Conservation (phyloP, 306 rosid genomes). For the Castanea crenata region DNA sequence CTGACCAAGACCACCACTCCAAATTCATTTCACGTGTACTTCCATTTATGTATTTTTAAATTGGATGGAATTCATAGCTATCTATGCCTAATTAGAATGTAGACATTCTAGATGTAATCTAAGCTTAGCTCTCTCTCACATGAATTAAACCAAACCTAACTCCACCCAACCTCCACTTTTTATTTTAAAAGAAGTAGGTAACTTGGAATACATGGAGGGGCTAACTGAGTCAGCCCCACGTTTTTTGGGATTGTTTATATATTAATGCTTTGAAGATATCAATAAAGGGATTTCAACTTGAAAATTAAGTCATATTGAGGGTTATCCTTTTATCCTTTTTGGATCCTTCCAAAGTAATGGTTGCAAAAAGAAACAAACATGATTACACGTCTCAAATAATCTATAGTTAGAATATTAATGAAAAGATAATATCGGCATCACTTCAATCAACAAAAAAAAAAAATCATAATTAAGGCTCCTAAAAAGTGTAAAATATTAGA, state of each 20-base stretch:
- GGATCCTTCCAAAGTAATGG: slow-evolving; percentile 75
- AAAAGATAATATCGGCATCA: slow-evolving; percentile 61
- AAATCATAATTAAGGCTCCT: slow-evolving; percentile 49
- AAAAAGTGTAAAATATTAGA: slow-evolving; percentile 37
- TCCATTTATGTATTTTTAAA: slow-evolving; percentile 23
- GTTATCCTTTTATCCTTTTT: slow-evolving; percentile 41
- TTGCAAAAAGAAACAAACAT: slow-evolving; percentile 61
- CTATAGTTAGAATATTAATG: slow-evolving; percentile 20
- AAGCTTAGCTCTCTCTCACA: slow-evolving; percentile 36
- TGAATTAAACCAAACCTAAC: too few species aligned
- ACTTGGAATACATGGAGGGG: slow-evolving; percentile 53
- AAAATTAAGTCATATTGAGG: slow-evolving; percentile 45
- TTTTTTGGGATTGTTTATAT: slow-evolving; percentile 38
- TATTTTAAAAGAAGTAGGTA: slow-evolving; percentile 51
- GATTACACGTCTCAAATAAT: slow-evolving; percentile 49
- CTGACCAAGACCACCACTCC: slow-evolving; percentile 31
- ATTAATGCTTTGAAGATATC: slow-evolving; percentile 45
- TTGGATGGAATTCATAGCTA: slow-evolving; percentile 14
- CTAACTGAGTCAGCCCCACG: slow-evolving; percentile 60
- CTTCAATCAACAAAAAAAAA: slow-evolving; percentile 44
- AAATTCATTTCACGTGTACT: slow-evolving; percentile 40
- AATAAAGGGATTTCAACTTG: slow-evolving; percentile 53
- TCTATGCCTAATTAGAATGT: too few species aligned
- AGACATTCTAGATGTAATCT: slow-evolving; percentile 15
- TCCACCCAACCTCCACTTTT: slow-evolving; percentile 12